These are phyloP conservation scores for Sphagnurus paluster DNA, from an alignment of 1,284 basidiomycete genomes.

Conservation along the genomic window DNA sequence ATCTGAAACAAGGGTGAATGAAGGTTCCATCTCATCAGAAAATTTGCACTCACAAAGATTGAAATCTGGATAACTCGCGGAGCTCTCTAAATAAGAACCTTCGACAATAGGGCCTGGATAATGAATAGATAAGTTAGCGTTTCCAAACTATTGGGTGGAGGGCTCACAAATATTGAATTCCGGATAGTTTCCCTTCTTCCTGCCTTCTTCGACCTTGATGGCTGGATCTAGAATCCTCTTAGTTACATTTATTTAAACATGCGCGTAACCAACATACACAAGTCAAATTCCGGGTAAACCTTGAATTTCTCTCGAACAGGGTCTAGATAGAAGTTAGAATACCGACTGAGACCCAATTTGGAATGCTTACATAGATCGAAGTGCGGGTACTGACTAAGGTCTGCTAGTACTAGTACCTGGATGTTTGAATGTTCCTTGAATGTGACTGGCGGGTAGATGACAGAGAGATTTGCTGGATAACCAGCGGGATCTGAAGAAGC, in stretches of 20 bases:
- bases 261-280: slow-evolving; percentile 2
- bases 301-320: slow-evolving; percentile 18
- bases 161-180: slow-evolving; percentile 18
- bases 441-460: slow-evolving; percentile 17
- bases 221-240: slow-evolving; percentile 2
- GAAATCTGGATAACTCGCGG: slow-evolving; percentile 10
- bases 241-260: not conserved
- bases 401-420: not conserved
- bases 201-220: not conserved
- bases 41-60: slow-evolving; percentile 14
- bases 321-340: slow-evolving; percentile 24
- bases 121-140: too few species aligned
- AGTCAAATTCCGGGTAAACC: slow-evolving; percentile 18
- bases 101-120: too few species aligned
- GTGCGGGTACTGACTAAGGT: slow-evolving; percentile 16
- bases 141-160: too few species aligned
- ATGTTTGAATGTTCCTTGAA: not conserved
- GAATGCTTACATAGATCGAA: slow-evolving; percentile 28
- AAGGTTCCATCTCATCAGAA: not conserved
- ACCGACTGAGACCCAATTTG: not conserved
- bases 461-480: slow-evolving; percentile 24
- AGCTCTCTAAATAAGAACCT: too few species aligned
- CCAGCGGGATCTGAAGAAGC: slow-evolving; percentile 22
- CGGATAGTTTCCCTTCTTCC: not conserved
- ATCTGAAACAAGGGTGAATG: slow-evolving; percentile 1